These are phyloP conservation scores for Annulohypoxylon moriforme DNA, from an alignment of 495 filamentous ascomycete genomes.

Conservation along the genomic window DNA sequence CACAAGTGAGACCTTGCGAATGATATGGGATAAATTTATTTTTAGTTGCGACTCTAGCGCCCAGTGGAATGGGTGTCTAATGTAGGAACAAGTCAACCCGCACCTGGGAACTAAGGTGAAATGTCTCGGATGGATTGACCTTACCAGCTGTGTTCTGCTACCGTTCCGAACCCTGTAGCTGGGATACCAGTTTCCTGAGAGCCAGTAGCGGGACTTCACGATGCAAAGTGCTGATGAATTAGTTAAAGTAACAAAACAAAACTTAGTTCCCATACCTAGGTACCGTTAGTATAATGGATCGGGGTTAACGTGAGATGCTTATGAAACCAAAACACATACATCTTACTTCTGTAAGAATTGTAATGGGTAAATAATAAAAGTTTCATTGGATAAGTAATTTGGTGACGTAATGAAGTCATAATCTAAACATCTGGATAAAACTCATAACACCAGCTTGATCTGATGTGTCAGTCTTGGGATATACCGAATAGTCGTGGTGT, in stretches of 20 bases:
- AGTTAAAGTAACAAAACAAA: not conserved
- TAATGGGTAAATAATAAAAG: not conserved
- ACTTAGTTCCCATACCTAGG: not conserved
- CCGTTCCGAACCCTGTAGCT: too few relatives aligned
- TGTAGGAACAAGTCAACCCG: not conserved
- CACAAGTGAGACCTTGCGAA: not conserved
- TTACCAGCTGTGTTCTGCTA: not conserved
- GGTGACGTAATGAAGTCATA: not conserved
- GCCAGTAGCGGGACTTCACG: too few relatives aligned
- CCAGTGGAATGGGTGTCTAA: not conserved
- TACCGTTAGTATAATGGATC: not conserved
- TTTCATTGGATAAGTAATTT: not conserved
- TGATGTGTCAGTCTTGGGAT: not conserved
- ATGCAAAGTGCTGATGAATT: not conserved
- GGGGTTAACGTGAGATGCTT: not conserved
- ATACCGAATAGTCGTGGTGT: not conserved
- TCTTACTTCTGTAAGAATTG: too few relatives aligned
- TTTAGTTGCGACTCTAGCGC: not conserved
- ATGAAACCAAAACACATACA: not conserved
- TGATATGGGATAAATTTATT: not conserved
- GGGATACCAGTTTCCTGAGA: too few relatives aligned
- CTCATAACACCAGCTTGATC: constrained; percentile 10
- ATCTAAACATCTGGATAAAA: constrained; percentile 11
- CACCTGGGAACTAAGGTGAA: not conserved
- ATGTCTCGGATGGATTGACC: not conserved